Percentiles rank a stretch among this genome's conserved stretches.
Evolutionary conservation across 495 filamentous ascomycete genomes (phyloP).

Genomic region (Elasticomyces elasticus): DNA sequence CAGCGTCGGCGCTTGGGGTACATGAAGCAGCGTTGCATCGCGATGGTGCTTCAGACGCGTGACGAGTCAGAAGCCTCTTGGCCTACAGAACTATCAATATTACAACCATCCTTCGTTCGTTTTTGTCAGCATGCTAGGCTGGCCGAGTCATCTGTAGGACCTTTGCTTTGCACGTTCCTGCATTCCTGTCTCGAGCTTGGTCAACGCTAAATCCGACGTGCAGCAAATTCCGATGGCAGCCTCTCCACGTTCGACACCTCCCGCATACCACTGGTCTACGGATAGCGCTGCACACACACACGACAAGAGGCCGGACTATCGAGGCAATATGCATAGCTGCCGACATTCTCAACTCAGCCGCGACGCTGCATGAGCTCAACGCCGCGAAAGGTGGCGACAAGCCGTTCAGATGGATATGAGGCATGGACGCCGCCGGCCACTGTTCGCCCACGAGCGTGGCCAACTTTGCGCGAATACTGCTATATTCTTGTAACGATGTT

Average conservation of each 20-base stretch:
- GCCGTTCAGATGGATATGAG: slow-evolving; percentile 1
- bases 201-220: neutral
- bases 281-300: neutral
- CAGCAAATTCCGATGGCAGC: neutral
- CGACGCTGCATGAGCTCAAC: neutral
- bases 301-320: neutral
- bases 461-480: neutral
- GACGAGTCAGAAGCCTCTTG: no score
- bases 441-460: neutral
- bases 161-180: neutral
- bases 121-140: no score
- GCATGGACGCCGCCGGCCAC: neutral
- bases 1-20: no score
- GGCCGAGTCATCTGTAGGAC: no score
- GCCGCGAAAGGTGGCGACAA: neutral
- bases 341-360: neutral
- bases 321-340: neutral
- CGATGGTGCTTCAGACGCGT: no score
- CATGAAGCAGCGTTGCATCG: no score
- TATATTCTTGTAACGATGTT: neutral
- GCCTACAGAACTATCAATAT: no score
- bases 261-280: neutral
- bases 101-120: no score
- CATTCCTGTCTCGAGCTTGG: neutral
- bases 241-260: neutral